Conservation (phyloP, 179 eudicot genomes). For the Nepenthes alata region DNA sequence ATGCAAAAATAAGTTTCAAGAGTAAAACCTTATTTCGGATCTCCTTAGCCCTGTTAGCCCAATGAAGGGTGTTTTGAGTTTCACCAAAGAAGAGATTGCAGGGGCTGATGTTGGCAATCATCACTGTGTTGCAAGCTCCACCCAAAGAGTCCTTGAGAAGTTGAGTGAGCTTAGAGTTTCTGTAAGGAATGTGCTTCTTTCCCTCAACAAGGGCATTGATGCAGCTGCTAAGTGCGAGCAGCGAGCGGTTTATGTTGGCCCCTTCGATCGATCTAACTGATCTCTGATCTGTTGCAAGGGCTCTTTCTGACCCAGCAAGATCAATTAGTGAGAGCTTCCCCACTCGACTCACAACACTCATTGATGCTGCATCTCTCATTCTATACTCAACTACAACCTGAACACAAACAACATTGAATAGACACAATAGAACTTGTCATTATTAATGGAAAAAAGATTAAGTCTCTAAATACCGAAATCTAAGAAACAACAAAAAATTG, state of each 20-base stretch:
- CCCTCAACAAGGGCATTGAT: conserved; percentile 87
- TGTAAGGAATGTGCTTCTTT: conserved; percentile 80
- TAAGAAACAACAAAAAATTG: not conserved
- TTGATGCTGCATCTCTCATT: conserved; percentile 41
- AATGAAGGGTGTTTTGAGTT: conserved; percentile 87
- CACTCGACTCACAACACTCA: conserved; percentile 37
- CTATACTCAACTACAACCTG: conserved; percentile 67
- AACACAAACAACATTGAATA: not conserved
- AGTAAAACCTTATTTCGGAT: conserved; percentile 59
- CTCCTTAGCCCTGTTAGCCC: conserved; percentile 94
- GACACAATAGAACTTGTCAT: not conserved
- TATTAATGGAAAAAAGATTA: not conserved
- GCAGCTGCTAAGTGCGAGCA: conserved; percentile 87
- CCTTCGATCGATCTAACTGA: conserved; percentile 78
- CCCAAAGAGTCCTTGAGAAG: conserved; percentile 84
- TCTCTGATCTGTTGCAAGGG: conserved; percentile 83
- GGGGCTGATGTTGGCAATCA: conserved; percentile 86
- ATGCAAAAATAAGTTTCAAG: not conserved
- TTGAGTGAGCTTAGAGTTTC: conserved; percentile 89
- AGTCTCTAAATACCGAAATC: not conserved
- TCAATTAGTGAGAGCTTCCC: conserved; percentile 83
- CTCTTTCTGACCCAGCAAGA: conserved; percentile 89
- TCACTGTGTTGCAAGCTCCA: conserved; percentile 82
- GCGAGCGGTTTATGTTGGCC: conserved; percentile 73
- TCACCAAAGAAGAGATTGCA: conserved; percentile 66